Percentiles rank a stretch among this genome's conserved stretches.
Conservation (phyloP, 1,284 basidiomycete genomes). For the Trichosporon asahii region DNA sequence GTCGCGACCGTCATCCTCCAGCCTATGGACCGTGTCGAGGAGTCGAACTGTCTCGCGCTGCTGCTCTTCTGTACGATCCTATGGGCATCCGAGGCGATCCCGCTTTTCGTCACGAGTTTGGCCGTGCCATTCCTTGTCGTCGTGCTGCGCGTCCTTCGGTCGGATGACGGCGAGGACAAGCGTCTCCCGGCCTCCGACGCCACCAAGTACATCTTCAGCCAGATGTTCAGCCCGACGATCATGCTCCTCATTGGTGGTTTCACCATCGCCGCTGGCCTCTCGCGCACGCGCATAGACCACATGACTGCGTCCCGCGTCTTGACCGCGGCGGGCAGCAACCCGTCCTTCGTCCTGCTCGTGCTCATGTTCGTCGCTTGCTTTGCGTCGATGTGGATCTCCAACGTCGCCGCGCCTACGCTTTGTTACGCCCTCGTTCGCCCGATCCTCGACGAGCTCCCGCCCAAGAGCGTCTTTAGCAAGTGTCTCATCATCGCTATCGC, state of each 20-base stretch:
- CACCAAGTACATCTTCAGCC: constrained; percentile 70
- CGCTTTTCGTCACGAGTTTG: constrained; percentile 92
- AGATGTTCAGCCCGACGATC: constrained; percentile 66
- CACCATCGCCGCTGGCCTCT: constrained; percentile 93
- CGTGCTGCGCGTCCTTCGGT: constrained; percentile 74
- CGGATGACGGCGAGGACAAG: constrained; percentile 58
- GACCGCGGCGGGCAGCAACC: constrained; percentile 81
- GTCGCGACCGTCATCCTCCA: constrained; percentile 61
- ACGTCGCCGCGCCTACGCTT: constrained; percentile 94
- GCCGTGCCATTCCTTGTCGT: constrained; percentile 87
- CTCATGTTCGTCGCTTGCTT: constrained; percentile 98
- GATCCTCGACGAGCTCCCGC: constrained; percentile 85
- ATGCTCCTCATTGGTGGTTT: constrained; percentile 97
- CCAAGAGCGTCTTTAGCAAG: constrained; percentile 80
- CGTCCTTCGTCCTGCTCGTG: constrained; percentile 80
- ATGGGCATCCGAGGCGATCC: constrained; percentile 97
- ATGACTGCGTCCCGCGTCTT: constrained; percentile 89
- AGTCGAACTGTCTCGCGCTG: constrained; percentile 88
- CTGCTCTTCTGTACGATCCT: constrained; percentile 86
- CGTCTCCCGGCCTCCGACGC: constrained; percentile 67
- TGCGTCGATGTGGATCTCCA: constrained; percentile 99
- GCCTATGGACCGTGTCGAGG: constrained; percentile 66
- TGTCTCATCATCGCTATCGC: constrained; percentile 95
- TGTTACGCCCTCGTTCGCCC: constrained; percentile 99
- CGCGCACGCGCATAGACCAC: constrained; percentile 96